Evolutionary conservation across 2,329 filamentous ascomycete species (phyloP).

Genomic region (Emergomyces orientalis): DNA sequence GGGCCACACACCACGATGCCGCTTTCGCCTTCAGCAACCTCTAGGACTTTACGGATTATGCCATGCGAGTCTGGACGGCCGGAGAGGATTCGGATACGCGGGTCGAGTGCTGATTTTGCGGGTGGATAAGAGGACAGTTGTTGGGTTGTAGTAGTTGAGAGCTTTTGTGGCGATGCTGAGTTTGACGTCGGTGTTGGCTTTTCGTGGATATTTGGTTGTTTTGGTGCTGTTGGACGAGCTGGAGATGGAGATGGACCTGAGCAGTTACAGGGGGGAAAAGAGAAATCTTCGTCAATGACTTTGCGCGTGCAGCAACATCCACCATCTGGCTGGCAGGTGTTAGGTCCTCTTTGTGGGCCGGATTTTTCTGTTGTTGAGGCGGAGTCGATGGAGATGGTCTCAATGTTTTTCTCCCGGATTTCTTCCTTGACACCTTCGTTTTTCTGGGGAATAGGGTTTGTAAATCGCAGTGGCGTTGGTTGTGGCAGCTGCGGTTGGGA

Average conservation of each 20-base stretch:
- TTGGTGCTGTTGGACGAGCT: slow-evolving; percentile 13
- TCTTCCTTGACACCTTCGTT: background rate
- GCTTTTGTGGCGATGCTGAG: slow-evolving; percentile 14
- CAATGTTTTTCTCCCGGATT: slow-evolving; percentile 8
- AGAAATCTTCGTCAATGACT: slow-evolving; percentile 39
- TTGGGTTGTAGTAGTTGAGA: slow-evolving; percentile 5
- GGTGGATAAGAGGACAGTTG: background rate
- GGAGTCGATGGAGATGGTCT: slow-evolving; percentile 22
- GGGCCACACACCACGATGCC: slow-evolving; percentile 56
- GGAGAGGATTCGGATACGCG: slow-evolving; percentile 31
- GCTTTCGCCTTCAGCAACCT: slow-evolving; percentile 52
- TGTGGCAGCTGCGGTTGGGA: background rate
- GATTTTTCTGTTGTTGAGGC: slow-evolving; percentile 14
- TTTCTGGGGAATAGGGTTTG: background rate
- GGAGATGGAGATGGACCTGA: slow-evolving; percentile 20
- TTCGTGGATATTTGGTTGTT: slow-evolving; percentile 3
- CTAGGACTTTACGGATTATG: slow-evolving; percentile 48
- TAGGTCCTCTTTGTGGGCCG: background rate
- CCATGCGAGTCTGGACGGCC: slow-evolving; percentile 45
- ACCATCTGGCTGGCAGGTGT: slow-evolving; percentile 22
- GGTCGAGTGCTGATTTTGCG: slow-evolving; percentile 16
- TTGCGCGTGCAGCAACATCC: slow-evolving; percentile 44
- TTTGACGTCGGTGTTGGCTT: slow-evolving; percentile 15
- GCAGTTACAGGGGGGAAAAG: slow-evolving; percentile 32
- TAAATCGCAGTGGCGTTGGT: background rate